Conservation (phyloP, 2,329 filamentous ascomycete genomes). For the Calonectria hawksworthii region DNA sequence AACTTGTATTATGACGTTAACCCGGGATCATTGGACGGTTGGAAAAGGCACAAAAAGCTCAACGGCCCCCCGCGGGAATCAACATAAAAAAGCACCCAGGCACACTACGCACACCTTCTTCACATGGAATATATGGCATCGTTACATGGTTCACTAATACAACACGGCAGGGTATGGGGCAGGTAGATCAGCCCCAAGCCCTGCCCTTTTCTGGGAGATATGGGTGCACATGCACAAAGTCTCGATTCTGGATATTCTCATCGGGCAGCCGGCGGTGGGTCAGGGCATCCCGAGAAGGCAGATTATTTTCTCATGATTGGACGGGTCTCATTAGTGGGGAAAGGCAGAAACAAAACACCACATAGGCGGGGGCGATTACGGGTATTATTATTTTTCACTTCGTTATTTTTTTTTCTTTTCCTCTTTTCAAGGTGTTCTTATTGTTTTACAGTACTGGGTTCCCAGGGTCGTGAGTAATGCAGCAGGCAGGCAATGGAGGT, state of each 20-base stretch:
- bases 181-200: conserved; percentile 6
- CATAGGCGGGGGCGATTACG: conserved; percentile 23
- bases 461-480: conserved; percentile 25
- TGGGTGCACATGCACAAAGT: conserved; percentile 25
- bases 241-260: conserved; percentile 29
- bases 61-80: conserved; percentile 20
- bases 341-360: conserved; percentile 22
- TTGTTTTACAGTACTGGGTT: conserved; percentile 25
- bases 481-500: background rate
- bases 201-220: conserved; percentile 23
- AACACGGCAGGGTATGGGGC: conserved; percentile 19
- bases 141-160: conserved; percentile 37
- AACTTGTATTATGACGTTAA: conserved; percentile 37
- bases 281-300: conserved; percentile 7
- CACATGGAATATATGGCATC: conserved; percentile 38
- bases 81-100: conserved; percentile 25
- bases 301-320: conserved; percentile 16
- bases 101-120: conserved; percentile 33
- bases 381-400: conserved; percentile 31
- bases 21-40: conserved; percentile 23
- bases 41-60: conserved; percentile 12
- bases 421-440: conserved; percentile 14
- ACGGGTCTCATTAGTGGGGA: conserved; percentile 16
- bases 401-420: conserved; percentile 10
- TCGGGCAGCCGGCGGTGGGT: conserved; percentile 24